phyloP scores from a whole-genome alignment of 345 rosid species.

The Salix caprea region DNA sequence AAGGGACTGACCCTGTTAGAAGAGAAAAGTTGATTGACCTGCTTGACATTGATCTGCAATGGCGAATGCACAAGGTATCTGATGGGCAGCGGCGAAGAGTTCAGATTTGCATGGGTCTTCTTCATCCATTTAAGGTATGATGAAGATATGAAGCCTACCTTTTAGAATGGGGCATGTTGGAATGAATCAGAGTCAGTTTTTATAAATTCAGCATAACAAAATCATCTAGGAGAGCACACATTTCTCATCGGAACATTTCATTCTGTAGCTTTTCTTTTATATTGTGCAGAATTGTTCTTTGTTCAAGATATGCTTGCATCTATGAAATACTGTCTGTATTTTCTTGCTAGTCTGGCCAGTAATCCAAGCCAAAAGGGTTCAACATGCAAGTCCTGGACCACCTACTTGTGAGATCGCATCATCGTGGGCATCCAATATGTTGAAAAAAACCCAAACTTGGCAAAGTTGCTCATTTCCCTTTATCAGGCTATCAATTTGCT shows the following conservation, averaged over 20 bases:
- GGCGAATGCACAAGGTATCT: slow-evolving; percentile 99
- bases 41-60: slow-evolving; percentile 83
- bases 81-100: slow-evolving; percentile 97
- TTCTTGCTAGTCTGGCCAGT: neutral
- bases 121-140: slow-evolving; percentile 80
- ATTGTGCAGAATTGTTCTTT: neutral
- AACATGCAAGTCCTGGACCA: neutral
- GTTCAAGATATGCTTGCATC: neutral
- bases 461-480: neutral
- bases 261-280: neutral
- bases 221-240: neutral
- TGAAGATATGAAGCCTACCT: slow-evolving; percentile 2
- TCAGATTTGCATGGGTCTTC: slow-evolving; percentile 97
- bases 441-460: neutral
- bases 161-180: neutral
- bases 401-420: neutral
- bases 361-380: neutral
- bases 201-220: neutral
- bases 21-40: slow-evolving; percentile 84
- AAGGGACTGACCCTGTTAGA: slow-evolving; percentile 80
- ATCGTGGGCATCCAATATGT: too few species aligned
- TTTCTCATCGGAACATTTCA: neutral
- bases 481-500: neutral
- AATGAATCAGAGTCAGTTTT: neutral
- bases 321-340: neutral